A percentile compares a stretch with the other conserved stretches of the same genome.
phyloP scores from a whole-genome alignment of 768 basidiomycete genomes.

The Solioccasus polychromus region DNA sequence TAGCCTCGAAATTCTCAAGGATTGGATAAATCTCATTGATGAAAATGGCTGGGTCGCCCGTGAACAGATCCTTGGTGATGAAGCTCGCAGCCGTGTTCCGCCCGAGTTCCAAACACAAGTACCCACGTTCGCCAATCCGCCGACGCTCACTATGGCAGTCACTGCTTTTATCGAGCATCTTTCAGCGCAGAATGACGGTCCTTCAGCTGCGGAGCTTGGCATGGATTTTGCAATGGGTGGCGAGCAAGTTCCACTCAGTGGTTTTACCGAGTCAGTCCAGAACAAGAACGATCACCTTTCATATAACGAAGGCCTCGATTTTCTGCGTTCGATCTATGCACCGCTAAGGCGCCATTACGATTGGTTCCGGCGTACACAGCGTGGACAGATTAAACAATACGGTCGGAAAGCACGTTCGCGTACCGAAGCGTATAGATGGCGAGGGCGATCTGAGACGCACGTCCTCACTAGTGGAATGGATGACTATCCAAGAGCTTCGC shows the following conservation, averaged over 20 bases:
- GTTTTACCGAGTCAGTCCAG: conserved; percentile 19
- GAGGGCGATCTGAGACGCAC: conserved; percentile 81
- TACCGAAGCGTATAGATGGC: conserved; percentile 91
- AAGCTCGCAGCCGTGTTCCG: conserved; percentile 94
- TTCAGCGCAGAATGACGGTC: conserved; percentile 41
- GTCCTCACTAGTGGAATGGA: conserved; percentile 95
- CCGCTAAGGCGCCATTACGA: conserved; percentile 89
- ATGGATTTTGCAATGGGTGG: conserved; percentile 55
- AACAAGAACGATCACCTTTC: conserved; percentile 50
- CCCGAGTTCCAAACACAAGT: conserved; percentile 90
- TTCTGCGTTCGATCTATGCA: conserved; percentile 76
- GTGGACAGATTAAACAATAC: conserved; percentile 92
- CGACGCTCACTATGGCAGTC: conserved; percentile 91
- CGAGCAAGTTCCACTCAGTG: conserved; percentile 50
- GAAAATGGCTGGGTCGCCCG: conserved; percentile 94
- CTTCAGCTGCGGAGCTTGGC: conserved; percentile 61
- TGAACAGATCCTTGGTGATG: conserved; percentile 95
- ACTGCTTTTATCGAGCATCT: conserved; percentile 85
- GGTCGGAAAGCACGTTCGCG: conserved; percentile 79
- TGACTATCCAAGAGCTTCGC: conserved; percentile 89
- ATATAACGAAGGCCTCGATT: conserved; percentile 60
- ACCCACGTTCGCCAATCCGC: conserved; percentile 92
- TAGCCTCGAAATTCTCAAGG: conserved; percentile 83
- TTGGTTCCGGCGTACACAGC: conserved; percentile 94
- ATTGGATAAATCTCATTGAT: conserved; percentile 90